These are phyloP conservation scores for Umbilicus rupestris DNA, from an alignment of 164 flowering plant species.

Conservation along the genomic window DNA sequence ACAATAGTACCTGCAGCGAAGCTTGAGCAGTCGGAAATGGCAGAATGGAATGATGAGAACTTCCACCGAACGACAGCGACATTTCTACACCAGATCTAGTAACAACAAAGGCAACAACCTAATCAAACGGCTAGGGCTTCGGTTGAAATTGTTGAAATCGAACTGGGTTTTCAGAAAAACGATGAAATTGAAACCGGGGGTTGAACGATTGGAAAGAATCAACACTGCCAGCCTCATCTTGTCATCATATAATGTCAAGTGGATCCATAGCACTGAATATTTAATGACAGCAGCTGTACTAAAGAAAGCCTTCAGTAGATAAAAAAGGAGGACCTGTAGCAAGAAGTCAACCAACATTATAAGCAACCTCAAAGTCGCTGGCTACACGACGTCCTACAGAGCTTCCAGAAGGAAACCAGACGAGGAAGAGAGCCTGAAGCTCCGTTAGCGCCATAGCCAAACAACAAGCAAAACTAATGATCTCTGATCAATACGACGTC, in stretches of 20 bases:
- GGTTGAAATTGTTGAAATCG: background rate
- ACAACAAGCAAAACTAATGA: background rate
- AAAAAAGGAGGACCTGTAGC: background rate
- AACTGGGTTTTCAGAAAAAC: background rate
- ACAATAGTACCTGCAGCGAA: conserved; percentile 12
- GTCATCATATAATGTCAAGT: background rate
- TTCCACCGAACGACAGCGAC: conserved; percentile 5
- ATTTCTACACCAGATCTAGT: background rate
- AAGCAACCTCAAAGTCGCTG: background rate
- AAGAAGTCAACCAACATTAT: background rate
- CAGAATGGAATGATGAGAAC: conserved; percentile 26
- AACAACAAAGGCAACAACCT: background rate
- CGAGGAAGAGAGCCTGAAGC: background rate
- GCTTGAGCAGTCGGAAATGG: conserved; percentile 20
- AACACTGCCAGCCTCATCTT: background rate
- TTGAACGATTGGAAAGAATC: background rate
- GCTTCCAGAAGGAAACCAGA: conserved; percentile 5
- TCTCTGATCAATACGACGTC: background rate
- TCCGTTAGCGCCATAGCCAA: background rate
- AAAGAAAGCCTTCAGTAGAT: background rate
- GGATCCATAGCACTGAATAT: background rate
- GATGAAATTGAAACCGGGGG: background rate
- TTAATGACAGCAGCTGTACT: background rate
- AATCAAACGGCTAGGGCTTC: background rate
- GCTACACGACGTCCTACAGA: background rate